Base-by-base conservation (phyloP, 2,329 filamentous ascomycete species). In the Chalara sp. region DNA sequence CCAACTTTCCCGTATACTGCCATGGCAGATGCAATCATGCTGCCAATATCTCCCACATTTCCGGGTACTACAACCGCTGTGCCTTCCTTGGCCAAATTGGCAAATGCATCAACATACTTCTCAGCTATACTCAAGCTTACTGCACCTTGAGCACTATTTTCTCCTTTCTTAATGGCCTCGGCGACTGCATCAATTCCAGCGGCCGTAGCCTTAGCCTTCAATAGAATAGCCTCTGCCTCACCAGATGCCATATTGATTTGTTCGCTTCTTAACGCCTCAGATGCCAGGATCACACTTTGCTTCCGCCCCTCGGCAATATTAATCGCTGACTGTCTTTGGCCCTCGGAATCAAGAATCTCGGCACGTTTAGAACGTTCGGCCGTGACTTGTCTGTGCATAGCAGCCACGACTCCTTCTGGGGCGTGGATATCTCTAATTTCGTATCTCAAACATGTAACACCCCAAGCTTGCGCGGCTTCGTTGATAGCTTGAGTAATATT, bases 401-500 rank as follows among this genome's bases (percentile, higher is more conserved):
- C 93, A 63, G 91, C 89, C 54, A 97, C 92, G 10, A 99, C 93
- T 46, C 87, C 86, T 32, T 85, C 88, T 1, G 93, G 93, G 0
- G 93, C 93, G 71, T 99, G 93, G 64, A 99, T 99, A 70, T 99
- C 93, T 60, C 93, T 81, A 67, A 99, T 99, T 72, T 99, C 93
- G 75, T 99, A 99, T 52, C 93, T 86, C 55, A 99, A 78, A 67
- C 93, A 99, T 33, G 89, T 89, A 21, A 99, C 89, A 53, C 93
- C 93, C 93, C 93, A 99, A 49, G 92, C 92, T 63, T 95, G 86
- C 5, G 93, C 92, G 1, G 93, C 93, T 69, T 97, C 92, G 69
- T 99, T 99, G 78, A 99, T 97, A 42, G 93, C 92, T 51, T 89
- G 86, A n/a, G 93, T 97, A 67, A 99, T 99, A 73, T 99, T 97